Evolutionary conservation across 2,329 filamentous ascomycete species (phyloP), one percentile per base, ranked within the genome.

Genomic region (Colletotrichum gloeosporioides): DNA sequence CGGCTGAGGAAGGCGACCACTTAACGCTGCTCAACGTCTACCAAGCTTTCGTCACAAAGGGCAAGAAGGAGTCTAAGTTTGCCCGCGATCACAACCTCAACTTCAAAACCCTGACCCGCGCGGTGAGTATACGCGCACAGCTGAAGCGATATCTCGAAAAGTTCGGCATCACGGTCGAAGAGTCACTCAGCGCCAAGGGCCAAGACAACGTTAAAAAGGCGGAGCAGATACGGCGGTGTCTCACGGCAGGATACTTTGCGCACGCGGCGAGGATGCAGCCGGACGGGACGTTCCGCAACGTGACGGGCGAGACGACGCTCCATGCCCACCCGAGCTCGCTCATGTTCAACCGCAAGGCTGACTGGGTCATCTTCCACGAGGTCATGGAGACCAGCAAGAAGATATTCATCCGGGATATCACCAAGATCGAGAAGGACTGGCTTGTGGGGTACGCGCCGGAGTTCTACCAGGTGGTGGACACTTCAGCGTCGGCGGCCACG

Each of bases 341-440:
- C 79, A 95, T 99, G 92, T 99, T 99, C 88, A 98, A 98, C 84
- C 93, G 96, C 73, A 98, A 98, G 87, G 95, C 95, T 13, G 96
- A 98, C 78, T 99, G 96, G 96, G 96, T 99, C 12, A 91, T 99
- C 39, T 99, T 98, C 82, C 94, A 98, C 80, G 96, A 98, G 86
- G 92, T 98, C 49, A 92, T 98, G 89, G 95, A 99, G 86, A 98
- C 95, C 6, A 92, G 94, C 12, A 92, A 91, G 78, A 99, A 99
- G 88, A 96, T 92, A 1, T 99, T 94, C 82, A 98, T 99, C 80
- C 90, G 95, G 71, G 96, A 99, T 84, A 88, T 99, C 75, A 97
- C 93, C n/a, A 97, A 95, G 87, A 95, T 99, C 80, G 95, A 98
- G 83, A 98, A 95, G 89, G 89, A 87, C n/a, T 99, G 96, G 95